Base-by-base conservation (phyloP, 108 stramenopile species). In the Cyclotella atomus region DNA sequence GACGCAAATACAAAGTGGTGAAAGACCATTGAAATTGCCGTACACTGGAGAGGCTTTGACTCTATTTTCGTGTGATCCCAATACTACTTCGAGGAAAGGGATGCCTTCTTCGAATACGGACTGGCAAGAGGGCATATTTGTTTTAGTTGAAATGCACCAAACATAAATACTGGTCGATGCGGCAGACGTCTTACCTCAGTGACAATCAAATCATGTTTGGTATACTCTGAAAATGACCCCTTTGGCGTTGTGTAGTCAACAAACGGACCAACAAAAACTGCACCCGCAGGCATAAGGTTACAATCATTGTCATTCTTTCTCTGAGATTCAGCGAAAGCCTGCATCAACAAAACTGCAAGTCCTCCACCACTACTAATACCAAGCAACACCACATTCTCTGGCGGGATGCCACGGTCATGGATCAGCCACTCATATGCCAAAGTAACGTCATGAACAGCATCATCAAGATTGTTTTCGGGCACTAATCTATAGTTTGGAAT, bases 321-420 rank as follows among this genome's bases (percentile, higher is more conserved):
- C 19, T 28, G 49, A 0, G 72, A 71, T 64, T 88, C 74, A 10
- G 73, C 85, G 14, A 93, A 68, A 33, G 79, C 64, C 69, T 93
- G 92, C 75, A 91, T 60, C 36, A 93, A 68, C 23, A 88, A 70
- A 16, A 81, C 81, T 12, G 74, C 83, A n/a, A 90, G 28, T 16
- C 85, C 92, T 17, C 79, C 92, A 15, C 92, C 92, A 44, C 83
- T 84, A 28, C 87, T 88, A 21, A 91, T 85, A 5, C 92, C 92
- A 35, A 87, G 73, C 16, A 91, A 53, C 10, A 76, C 47, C 3
- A 93, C 80, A 84, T 93, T 78, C 15, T 77, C 76, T 8, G 89
- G 81, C n/a, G 61, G 45, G 55, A 86, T 54, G 7, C 79, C 63
- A 63, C 83, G 71, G 65, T 76, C 69, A 20, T 50, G 57, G 27